phyloP scores from a whole-genome alignment of 208 protist genomes.

The Zelonia costaricensis region DNA sequence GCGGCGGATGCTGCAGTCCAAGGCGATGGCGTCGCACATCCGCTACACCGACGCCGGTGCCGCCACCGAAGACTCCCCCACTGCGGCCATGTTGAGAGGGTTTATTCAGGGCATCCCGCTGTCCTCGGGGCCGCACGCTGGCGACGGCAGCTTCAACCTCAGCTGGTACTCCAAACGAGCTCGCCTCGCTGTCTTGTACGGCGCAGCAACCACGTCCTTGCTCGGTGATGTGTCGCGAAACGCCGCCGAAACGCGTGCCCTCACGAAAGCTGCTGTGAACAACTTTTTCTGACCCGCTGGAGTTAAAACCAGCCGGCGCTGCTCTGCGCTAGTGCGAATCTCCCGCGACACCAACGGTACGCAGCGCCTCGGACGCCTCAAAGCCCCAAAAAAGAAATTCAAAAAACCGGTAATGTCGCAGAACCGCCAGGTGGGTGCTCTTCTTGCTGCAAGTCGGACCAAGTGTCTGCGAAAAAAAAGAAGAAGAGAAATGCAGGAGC shows the following conservation, averaged over 20 bases:
- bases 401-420: background rate
- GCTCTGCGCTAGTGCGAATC: no score
- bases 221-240: constrained; percentile 60
- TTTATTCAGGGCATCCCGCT: constrained; percentile 70
- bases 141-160: constrained; percentile 31
- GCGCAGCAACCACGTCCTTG: constrained; percentile 56
- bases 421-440: no score
- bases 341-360: no score
- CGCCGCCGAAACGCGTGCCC: constrained; percentile 40
- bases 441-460: background rate
- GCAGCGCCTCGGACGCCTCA: no score
- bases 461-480: background rate
- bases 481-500: no score
- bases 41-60: background rate
- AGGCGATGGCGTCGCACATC: constrained; percentile 44
- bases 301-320: no score
- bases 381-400: constrained; percentile 11
- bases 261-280: constrained; percentile 33
- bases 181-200: constrained; percentile 54
- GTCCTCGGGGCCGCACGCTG: constrained; percentile 59
- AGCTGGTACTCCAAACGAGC: constrained; percentile 56
- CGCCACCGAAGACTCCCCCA: constrained; percentile 7
- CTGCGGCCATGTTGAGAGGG: constrained; percentile 36
- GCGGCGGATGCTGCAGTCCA: constrained; percentile 37
- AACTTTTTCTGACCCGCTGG: constrained; percentile 32